Evolutionary conservation across 306 rosid species (phyloP).

Genomic region (Malus orientalis): DNA sequence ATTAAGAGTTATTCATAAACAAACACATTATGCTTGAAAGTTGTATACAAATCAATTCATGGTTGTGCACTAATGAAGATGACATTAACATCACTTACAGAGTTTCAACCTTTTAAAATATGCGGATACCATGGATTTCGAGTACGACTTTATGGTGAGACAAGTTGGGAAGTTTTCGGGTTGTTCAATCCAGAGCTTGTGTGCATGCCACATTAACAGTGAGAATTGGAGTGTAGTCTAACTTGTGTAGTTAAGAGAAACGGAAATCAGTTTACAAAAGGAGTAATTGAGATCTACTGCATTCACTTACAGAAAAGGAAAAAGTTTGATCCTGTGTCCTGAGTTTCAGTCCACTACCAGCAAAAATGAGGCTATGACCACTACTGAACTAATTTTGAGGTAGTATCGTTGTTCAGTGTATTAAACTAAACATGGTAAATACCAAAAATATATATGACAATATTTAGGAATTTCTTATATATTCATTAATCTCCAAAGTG

Average conservation of each 20-base stretch:
- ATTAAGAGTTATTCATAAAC: too few relatives aligned
- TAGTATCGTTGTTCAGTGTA: neutral
- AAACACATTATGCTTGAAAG: neutral
- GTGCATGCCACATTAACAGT: conserved; percentile 36
- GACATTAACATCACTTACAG: conserved; percentile 46
- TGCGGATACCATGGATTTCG: conserved; percentile 49
- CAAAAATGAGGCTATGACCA: neutral
- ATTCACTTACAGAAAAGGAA: neutral
- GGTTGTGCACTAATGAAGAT: neutral
- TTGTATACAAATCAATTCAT: neutral
- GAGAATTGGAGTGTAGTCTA: conserved; percentile 37
- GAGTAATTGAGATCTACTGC: neutral
- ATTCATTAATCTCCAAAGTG: too few relatives aligned
- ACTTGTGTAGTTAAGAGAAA: neutral
- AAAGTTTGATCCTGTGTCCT: neutral
- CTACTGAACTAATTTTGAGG: neutral
- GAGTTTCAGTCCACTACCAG: neutral
- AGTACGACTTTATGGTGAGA: conserved; percentile 78
- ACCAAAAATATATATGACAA: too few relatives aligned
- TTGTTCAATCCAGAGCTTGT: conserved; percentile 76
- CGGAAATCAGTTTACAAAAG: neutral
- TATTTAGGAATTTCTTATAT: too few relatives aligned
- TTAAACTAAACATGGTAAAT: too few relatives aligned
- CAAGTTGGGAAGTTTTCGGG: conserved; percentile 78
- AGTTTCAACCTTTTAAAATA: conserved; percentile 75